Conservation (phyloP, 495 filamentous ascomycete genomes). For the Penicillium nucicola region DNA sequence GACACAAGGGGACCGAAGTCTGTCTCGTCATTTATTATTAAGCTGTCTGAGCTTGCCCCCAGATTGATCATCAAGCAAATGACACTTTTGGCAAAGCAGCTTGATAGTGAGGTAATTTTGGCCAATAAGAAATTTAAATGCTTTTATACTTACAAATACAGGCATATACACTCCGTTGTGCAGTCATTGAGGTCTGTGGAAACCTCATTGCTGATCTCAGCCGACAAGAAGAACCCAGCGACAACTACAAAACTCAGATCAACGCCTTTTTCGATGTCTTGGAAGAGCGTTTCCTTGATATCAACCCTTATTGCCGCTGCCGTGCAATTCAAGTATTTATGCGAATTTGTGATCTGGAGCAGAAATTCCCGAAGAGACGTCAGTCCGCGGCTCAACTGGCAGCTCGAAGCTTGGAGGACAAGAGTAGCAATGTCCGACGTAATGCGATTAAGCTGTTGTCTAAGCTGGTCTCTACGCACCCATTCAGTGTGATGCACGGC, state of each 20-base stretch:
- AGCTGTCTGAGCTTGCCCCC: slow-evolving; percentile 92
- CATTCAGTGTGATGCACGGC: slow-evolving; percentile 88
- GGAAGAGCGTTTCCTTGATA: slow-evolving; percentile 92
- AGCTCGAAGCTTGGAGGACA: slow-evolving; percentile 87
- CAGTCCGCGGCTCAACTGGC: slow-evolving; percentile 84
- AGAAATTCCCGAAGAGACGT: slow-evolving; percentile 89
- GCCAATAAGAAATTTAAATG: background rate
- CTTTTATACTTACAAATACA: slow-evolving; percentile 21
- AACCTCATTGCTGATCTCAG: slow-evolving; percentile 89
- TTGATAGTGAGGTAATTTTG: slow-evolving; percentile 79
- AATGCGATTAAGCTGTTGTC: slow-evolving; percentile 93
- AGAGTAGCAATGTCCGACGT: slow-evolving; percentile 92
- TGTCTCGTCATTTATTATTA: slow-evolving; percentile 92
- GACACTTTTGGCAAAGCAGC: slow-evolving; percentile 84
- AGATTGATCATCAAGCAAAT: slow-evolving; percentile 96
- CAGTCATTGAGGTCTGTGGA: slow-evolving; percentile 97
- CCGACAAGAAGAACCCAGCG: slow-evolving; percentile 83
- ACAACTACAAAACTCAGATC: slow-evolving; percentile 89
- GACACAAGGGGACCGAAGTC: slow-evolving; percentile 95
- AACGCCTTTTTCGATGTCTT: slow-evolving; percentile 96
- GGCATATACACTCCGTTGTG: slow-evolving; percentile 91
- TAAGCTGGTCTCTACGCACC: slow-evolving; percentile 85
- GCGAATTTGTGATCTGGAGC: slow-evolving; percentile 86
- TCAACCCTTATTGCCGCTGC: slow-evolving; percentile 95
- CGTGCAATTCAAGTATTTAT: slow-evolving; percentile 90